Base-by-base conservation (phyloP, 192 early-diverging fungal genomes). In the Backusella sp. region DNA sequence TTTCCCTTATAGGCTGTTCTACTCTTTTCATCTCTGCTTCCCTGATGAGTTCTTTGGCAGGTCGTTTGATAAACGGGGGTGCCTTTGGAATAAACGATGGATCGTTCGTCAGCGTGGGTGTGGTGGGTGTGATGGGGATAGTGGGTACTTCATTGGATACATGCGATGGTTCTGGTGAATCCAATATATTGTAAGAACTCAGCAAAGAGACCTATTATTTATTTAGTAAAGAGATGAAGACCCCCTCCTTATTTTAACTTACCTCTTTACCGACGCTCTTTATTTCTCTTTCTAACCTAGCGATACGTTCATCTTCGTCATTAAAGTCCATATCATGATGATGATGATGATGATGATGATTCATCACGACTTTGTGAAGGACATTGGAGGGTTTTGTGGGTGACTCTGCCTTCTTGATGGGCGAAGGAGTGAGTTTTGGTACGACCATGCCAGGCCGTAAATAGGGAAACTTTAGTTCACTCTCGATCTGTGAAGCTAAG, bases 11-110 rank as follows among this genome's bases (percentile, higher is more conserved):
- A 32, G 2, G 4, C 5, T 21, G 4, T 12, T 28, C 56, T 28
- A 11, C 8, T 62, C 19, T 62, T 26, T 28, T 62, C 56, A 12
- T 62, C 56, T 62, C 56, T 26, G 56, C 56, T 62, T 62, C 56
- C 23, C n/a, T 28, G 23, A 62, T 62, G 23, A 62, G 56, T 28
- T 62, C 56, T 28, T 28, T 62, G 4, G 56, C 23, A 11, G 56
- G 26, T 62, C 56, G 28, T 28, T 62, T 28, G 9, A 62, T 62
- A 62, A 62, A 62, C 23, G 56, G 56, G 3, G 56, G 56, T 62
- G 56, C 56, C n/a, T 62, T 28, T 62, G 56, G 56, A 62, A 62
- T 62, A 62, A 26, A 62, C 6, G 56, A 62, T 62, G 56, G 56
- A 28, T 62, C 56, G 12, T 62, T 0, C 30, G 56, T 28, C 11